Conservation (phyloP, 2,329 filamentous ascomycete species). For the Dothistroma pini region DNA sequence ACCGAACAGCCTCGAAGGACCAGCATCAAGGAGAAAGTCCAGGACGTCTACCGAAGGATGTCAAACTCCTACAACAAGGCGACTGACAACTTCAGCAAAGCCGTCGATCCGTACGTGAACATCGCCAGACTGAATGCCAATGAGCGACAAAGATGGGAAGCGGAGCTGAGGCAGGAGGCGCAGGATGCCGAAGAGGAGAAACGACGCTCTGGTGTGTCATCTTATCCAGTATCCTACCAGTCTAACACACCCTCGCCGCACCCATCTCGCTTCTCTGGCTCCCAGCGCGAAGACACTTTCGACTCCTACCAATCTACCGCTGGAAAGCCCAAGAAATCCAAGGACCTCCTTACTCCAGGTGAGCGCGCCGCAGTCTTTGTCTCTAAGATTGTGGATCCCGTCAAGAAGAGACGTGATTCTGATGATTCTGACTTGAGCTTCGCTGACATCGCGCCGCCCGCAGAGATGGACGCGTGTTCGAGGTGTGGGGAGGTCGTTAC, state of each 20-base stretch:
- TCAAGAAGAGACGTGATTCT: conserved; percentile 8
- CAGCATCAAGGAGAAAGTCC: neutral
- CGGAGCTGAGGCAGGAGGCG: neutral
- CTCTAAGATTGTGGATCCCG: conserved; percentile 12
- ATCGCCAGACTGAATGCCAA: neutral
- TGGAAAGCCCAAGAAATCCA: neutral
- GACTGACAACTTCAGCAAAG: neutral
- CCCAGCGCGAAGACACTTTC: too few relatives aligned
- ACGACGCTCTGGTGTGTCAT: neutral
- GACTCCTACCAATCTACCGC: neutral
- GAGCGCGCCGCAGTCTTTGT: conserved; percentile 16
- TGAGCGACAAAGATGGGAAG: neutral
- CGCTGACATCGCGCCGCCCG: conserved; percentile 20
- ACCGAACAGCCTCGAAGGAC: neutral
- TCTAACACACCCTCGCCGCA: too few relatives aligned
- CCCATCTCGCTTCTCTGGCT: too few relatives aligned
- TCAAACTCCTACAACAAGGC: neutral
- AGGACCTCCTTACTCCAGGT: conserved; percentile 4
- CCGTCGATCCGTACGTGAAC: neutral
- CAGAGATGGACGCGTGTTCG: conserved; percentile 15
- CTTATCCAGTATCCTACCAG: neutral
- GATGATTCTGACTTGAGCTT: conserved; percentile 18
- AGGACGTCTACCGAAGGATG: neutral
- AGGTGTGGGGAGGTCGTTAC: conserved; percentile 12
- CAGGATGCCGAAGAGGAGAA: neutral